Percentiles rank a stretch among this genome's conserved stretches.
These are phyloP conservation scores for Trypanosomatidae sp. DNA, from an alignment of 208 protist genomes.

Conservation along the genomic window DNA sequence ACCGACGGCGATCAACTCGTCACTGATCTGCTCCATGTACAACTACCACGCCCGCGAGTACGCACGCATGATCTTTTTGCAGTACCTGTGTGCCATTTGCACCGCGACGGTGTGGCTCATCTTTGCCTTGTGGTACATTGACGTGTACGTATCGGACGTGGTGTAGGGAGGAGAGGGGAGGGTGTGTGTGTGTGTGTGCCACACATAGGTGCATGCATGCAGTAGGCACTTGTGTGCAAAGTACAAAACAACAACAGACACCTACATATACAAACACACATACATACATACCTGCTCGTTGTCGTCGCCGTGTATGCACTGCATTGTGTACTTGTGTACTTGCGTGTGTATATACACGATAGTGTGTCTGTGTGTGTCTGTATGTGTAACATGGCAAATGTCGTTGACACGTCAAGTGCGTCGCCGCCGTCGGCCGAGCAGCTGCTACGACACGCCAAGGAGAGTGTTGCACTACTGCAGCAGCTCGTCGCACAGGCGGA, in stretches of 20 bases:
- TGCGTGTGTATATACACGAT: too few species aligned
- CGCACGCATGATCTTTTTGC: conserved; percentile 42
- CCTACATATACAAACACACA: too few species aligned
- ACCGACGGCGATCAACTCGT: conserved; percentile 49
- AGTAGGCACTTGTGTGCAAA: neutral
- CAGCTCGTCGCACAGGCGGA: conserved; percentile 24
- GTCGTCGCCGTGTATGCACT: too few species aligned
- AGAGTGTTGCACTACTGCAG: conserved; percentile 15
- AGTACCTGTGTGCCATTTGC: conserved; percentile 36
- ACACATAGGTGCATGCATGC: neutral
- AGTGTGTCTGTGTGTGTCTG: too few species aligned
- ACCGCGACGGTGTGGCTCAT: conserved; percentile 48
- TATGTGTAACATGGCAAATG: neutral
- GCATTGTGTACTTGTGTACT: too few species aligned
- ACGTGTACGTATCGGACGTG: neutral
- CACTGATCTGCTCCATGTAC: conserved; percentile 47
- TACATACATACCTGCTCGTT: too few species aligned
- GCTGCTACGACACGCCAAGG: conserved; percentile 31
- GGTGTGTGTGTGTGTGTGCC: neutral
- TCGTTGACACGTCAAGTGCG: too few species aligned
- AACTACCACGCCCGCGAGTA: conserved; percentile 35
- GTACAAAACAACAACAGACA: too few species aligned
- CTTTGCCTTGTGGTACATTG: conserved; percentile 12
- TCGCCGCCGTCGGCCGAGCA: conserved; percentile 22
- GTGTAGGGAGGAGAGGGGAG: neutral